A percentile compares a stretch with the other conserved stretches of the same genome.
These are phyloP conservation scores for Metschnikowia continentalis DNA, from an alignment of 805 yeast species.

Conservation along the genomic window DNA sequence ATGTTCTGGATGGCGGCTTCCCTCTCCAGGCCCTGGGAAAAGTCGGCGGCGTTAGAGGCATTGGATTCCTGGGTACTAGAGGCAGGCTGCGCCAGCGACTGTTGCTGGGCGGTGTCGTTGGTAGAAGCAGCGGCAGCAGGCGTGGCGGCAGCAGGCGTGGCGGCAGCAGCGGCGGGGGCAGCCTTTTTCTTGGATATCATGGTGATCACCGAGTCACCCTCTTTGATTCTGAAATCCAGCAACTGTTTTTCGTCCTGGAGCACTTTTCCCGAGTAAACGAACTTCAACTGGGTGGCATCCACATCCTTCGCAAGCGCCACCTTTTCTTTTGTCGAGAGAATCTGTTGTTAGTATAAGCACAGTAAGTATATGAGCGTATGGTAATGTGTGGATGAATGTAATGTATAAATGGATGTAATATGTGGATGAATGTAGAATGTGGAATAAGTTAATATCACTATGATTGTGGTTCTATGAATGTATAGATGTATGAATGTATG, in stretches of 20 bases:
- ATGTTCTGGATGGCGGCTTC: constrained; percentile 76
- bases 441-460: too few relatives aligned
- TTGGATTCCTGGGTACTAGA: neutral
- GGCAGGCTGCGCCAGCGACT: neutral
- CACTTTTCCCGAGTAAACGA: constrained; percentile 90
- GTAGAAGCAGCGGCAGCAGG: constrained; percentile 16
- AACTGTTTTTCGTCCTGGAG: constrained; percentile 78
- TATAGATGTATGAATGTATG: too few relatives aligned
- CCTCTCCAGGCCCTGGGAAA: constrained; percentile 74
- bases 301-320: constrained; percentile 66
- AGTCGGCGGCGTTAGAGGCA: constrained; percentile 44
- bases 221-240: constrained; percentile 70
- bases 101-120: neutral
- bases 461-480: too few relatives aligned
- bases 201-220: constrained; percentile 83
- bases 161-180: constrained; percentile 17
- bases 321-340: constrained; percentile 64
- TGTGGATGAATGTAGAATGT: too few relatives aligned
- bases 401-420: too few relatives aligned
- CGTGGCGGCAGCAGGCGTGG: constrained; percentile 24
- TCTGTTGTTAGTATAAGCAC: constrained; percentile 28
- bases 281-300: constrained; percentile 71
- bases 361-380: too few relatives aligned
- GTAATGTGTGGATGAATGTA: too few relatives aligned
- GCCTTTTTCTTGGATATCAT: constrained; percentile 62